Evolutionary conservation across 2,329 filamentous ascomycete species (phyloP).

Genomic region (Penicillium palitans): DNA sequence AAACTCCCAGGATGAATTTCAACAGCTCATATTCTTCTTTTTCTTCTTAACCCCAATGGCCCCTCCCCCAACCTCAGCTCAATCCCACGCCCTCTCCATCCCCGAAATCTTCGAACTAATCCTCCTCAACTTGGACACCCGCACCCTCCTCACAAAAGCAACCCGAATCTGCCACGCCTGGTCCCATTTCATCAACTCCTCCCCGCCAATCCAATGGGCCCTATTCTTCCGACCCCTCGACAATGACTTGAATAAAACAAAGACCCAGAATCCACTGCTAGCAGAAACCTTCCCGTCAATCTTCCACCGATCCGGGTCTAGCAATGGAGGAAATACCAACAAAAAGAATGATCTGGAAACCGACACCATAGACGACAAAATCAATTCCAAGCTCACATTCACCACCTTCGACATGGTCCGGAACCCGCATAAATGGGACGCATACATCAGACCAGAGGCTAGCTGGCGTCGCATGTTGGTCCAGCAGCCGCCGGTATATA

Average conservation of each 20-base stretch:
- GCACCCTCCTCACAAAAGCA: conserved; percentile 9
- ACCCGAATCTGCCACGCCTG: conserved; percentile 3
- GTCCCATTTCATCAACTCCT: conserved; percentile 4
- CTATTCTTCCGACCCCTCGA: conserved; percentile 1
- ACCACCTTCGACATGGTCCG: conserved; percentile 1
- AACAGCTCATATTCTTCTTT: neutral
- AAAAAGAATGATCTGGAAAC: neutral
- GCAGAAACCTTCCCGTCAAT: conserved; percentile 1
- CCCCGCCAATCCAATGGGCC: conserved; percentile 1
- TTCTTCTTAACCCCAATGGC: neutral
- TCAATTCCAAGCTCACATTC: neutral
- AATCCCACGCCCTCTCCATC: conserved; percentile 1
- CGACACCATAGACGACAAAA: neutral
- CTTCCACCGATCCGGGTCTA: neutral
- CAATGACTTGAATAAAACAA: neutral
- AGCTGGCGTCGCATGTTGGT: conserved; percentile 11
- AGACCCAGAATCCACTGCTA: neutral
- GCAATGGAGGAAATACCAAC: neutral
- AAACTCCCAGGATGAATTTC: neutral
- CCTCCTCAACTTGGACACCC: conserved; percentile 8
- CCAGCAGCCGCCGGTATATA: conserved; percentile 6
- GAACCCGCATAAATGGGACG: neutral
- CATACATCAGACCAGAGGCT: conserved; percentile 5
- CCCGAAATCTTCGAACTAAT: conserved; percentile 11
- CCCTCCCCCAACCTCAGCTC: neutral